Percentiles rank a stretch among this genome's conserved stretches.
Evolutionary conservation across 164 flowering plant species (phyloP).

Genomic region (Malania oleifera): DNA sequence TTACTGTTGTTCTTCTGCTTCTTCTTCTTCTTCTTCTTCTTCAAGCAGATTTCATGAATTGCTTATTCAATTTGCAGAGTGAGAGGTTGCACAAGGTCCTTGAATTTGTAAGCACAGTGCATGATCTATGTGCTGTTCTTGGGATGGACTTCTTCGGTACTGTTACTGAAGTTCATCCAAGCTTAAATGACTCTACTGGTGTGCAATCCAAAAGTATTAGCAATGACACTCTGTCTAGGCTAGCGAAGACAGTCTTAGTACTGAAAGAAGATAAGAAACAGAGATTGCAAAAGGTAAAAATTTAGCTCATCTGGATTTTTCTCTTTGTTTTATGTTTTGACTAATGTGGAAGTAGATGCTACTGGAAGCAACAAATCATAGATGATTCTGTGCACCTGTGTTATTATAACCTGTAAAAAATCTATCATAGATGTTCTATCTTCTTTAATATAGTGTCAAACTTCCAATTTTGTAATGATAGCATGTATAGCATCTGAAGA

Average conservation of each 20-base stretch:
- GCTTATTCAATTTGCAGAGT: constrained; percentile 47
- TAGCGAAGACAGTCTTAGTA: constrained; percentile 72
- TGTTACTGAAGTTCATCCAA: constrained; percentile 90
- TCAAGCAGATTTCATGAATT: no score
- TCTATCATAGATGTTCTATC: no score
- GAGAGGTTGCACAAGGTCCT: constrained; percentile 88
- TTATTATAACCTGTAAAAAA: no score
- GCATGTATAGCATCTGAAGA: no score
- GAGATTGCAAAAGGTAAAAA: constrained; percentile 71
- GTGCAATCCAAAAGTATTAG: constrained; percentile 92
- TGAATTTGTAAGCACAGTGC: constrained; percentile 88
- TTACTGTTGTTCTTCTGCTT: no score
- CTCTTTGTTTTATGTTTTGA: no score
- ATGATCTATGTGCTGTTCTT: constrained; percentile 90
- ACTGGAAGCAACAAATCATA: no score
- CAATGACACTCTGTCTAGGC: constrained; percentile 67
- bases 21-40: no score
- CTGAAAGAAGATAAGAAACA: constrained; percentile 83
- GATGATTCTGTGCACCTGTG: no score
- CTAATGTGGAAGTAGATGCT: no score
- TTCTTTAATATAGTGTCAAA: no score
- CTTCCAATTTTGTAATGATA: no score
- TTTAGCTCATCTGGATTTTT: not conserved
- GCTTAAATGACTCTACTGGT: constrained; percentile 73
- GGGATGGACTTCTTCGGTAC: constrained; percentile 87